These are phyloP conservation scores for Aethionema arabicum DNA, from an alignment of 345 rosid species.

Conservation along the genomic window DNA sequence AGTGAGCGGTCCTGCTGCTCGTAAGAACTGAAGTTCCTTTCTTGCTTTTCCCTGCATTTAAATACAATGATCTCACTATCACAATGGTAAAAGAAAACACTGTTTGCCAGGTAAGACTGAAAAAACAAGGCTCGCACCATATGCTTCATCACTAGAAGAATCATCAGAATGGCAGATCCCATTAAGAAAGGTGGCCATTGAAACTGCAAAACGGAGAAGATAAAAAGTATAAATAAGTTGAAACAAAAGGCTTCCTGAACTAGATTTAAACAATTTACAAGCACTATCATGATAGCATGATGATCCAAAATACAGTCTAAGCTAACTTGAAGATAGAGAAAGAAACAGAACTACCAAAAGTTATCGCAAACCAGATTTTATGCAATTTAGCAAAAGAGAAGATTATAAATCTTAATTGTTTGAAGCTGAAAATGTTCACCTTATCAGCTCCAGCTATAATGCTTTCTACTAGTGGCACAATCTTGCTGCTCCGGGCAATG, in stretches of 20 bases:
- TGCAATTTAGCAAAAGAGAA: constrained; percentile 12
- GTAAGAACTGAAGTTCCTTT: constrained; percentile 76
- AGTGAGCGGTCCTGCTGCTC: constrained; percentile 93
- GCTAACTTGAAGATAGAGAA: neutral
- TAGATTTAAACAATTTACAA: constrained; percentile 11
- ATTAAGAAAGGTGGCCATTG: constrained; percentile 97
- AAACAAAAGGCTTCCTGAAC: constrained; percentile 15
- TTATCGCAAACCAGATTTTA: neutral
- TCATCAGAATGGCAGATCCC: constrained; percentile 84
- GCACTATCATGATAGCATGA: constrained; percentile 12
- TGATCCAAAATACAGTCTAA: constrained; percentile 8
- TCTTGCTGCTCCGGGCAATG: constrained; percentile 77
- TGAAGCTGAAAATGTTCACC: constrained; percentile 44
- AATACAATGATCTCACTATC: constrained; percentile 32
- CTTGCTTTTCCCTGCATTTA: constrained; percentile 80
- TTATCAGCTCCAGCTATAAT: constrained; percentile 81
- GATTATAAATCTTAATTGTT: neutral
- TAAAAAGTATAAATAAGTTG: constrained; percentile 27
- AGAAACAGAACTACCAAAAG: constrained; percentile 9
- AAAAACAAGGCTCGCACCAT: constrained; percentile 55
- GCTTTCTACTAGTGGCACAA: constrained; percentile 86
- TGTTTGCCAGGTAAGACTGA: constrained; percentile 16
- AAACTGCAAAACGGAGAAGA: constrained; percentile 81
- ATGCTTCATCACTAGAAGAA: constrained; percentile 85
- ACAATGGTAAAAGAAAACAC: constrained; percentile 5